A percentile compares a stretch with the other conserved stretches of the same genome.
Conservation (phyloP, 2,329 filamentous ascomycete genomes). For the Nigrospora osmanthi region DNA sequence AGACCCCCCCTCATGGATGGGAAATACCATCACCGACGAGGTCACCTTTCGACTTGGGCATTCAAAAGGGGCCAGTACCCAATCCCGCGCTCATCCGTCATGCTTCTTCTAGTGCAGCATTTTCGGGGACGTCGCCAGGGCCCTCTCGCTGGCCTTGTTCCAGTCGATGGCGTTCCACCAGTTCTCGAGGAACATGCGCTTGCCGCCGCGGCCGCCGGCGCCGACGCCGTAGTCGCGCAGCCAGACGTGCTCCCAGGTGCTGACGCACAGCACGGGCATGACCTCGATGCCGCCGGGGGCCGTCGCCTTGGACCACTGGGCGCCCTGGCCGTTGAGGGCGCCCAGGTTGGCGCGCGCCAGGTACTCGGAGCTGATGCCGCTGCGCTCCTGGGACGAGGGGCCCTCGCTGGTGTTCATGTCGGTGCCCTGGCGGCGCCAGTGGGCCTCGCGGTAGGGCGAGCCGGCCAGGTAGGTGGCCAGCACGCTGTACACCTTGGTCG, state of each 20-base stretch:
- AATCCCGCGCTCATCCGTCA: too few relatives aligned
- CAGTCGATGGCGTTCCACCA: constrained; percentile 93
- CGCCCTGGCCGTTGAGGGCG: constrained; percentile 13
- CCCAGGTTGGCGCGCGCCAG: constrained; percentile 27
- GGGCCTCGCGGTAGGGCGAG: constrained; percentile 76
- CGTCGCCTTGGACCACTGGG: constrained; percentile 19
- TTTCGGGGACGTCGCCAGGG: too few relatives aligned
- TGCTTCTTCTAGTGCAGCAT: neutral
- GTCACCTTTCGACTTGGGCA: too few relatives aligned
- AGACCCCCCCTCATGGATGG: too few relatives aligned
- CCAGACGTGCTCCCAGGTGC: constrained; percentile 95
- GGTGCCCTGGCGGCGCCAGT: constrained; percentile 62
- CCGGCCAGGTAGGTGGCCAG: constrained; percentile 88
- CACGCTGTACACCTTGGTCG: constrained; percentile 47
- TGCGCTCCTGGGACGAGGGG: constrained; percentile 18
- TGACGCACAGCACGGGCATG: constrained; percentile 78
- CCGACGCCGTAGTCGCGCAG: constrained; percentile 68
- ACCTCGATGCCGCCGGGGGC: constrained; percentile 62
- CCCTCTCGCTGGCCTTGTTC: constrained; percentile 54
- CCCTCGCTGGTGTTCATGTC: constrained; percentile 61
- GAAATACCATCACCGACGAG: too few relatives aligned
- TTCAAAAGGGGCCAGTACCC: too few relatives aligned
- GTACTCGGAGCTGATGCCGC: constrained; percentile 22
- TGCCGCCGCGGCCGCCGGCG: constrained; percentile 56
- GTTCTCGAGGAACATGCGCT: constrained; percentile 63